Percentiles rank a stretch among this genome's conserved stretches.
phyloP scores from a whole-genome alignment of 331 rosid species.

The Cucumis variabilis region DNA sequence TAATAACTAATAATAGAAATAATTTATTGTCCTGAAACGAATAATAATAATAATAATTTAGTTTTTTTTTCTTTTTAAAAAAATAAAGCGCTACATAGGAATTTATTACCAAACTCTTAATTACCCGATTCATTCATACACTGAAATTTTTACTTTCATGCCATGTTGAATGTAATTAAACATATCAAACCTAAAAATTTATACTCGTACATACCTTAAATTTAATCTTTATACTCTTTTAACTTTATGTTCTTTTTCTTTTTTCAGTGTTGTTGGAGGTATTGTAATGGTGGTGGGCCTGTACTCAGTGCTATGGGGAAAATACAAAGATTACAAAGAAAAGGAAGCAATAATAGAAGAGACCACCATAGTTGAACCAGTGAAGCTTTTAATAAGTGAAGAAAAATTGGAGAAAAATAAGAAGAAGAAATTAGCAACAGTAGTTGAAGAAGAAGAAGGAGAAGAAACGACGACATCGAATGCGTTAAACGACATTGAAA shows the following conservation, averaged over 20 bases:
- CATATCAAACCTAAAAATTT: background rate
- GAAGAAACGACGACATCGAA: slow-evolving; percentile 1
- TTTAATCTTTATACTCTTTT: background rate
- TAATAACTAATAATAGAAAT: too few species aligned
- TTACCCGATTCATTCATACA: background rate
- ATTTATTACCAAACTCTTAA: too few species aligned
- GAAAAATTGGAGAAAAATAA: background rate
- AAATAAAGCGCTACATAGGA: too few species aligned
- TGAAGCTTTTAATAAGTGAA: background rate
- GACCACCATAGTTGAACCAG: background rate
- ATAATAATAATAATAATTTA: too few species aligned
- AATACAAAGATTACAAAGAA: slow-evolving; percentile 31
- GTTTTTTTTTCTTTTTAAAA: too few species aligned
- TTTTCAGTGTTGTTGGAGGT: slow-evolving; percentile 27
- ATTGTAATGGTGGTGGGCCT: slow-evolving; percentile 32
- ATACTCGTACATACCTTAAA: background rate
- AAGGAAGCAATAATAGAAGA: slow-evolving; percentile 2
- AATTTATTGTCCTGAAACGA: too few species aligned
- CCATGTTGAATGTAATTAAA: background rate
- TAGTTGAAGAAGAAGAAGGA: background rate
- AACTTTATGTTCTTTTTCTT: background rate
- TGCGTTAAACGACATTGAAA: slow-evolving; percentile 25
- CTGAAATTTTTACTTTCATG: background rate
- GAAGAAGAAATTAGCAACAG: background rate
- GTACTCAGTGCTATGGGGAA: slow-evolving; percentile 33